Conservation (phyloP, 2,329 filamentous ascomycete genomes). For the Stagonosporopsis chrysanthemi region DNA sequence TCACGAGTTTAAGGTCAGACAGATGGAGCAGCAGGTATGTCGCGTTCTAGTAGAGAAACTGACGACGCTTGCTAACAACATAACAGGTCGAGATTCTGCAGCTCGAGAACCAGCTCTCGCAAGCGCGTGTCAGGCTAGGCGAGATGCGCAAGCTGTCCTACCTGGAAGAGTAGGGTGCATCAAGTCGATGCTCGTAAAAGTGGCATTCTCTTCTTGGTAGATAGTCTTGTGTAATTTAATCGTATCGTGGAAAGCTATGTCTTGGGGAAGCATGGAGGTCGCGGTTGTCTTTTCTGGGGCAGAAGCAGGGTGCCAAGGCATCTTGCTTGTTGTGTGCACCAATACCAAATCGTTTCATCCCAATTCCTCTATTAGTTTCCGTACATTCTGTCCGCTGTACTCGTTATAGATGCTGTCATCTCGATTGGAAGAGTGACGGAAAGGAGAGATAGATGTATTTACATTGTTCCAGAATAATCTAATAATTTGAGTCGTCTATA, state of each 20-base stretch:
- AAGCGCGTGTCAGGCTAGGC: conserved; percentile 82
- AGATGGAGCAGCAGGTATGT: conserved; percentile 99
- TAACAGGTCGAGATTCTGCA: conserved; percentile 92
- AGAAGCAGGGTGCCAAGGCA: background rate
- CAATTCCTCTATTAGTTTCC: background rate
- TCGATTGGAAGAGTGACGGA: background rate
- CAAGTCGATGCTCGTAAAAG: background rate
- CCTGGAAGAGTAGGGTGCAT: conserved; percentile 52
- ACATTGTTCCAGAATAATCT: too few relatives aligned
- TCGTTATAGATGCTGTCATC: too few relatives aligned
- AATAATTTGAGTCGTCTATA: too few relatives aligned
- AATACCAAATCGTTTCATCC: conserved; percentile 7
- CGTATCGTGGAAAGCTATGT: background rate
- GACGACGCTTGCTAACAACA: conserved; percentile 21
- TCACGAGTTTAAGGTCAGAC: conserved; percentile 97
- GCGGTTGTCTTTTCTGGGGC: background rate
- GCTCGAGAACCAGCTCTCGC: conserved; percentile 83
- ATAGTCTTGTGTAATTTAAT: conserved; percentile 6
- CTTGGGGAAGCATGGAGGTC: background rate
- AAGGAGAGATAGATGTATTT: too few relatives aligned
- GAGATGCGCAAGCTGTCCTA: conserved; percentile 99
- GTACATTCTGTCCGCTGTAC: background rate
- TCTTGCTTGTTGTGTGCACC: background rate
- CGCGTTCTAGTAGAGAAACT: background rate
- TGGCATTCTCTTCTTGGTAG: conserved; percentile 7